phyloP scores from a whole-genome alignment of 495 filamentous ascomycete genomes.

The Lineolata rhizophorae region DNA sequence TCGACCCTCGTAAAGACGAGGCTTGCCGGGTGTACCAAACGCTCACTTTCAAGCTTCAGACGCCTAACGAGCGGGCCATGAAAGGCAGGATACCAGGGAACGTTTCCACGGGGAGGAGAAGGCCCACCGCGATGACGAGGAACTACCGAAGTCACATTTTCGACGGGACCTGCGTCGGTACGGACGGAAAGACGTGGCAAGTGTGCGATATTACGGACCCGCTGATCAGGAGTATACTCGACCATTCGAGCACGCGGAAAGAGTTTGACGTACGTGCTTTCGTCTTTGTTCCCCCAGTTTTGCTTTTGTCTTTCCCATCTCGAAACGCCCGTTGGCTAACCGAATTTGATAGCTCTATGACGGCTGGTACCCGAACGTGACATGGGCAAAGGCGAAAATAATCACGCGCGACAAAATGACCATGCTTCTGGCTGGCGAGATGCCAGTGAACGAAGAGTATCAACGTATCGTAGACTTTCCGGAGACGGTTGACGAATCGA shows the following conservation, averaged over 20 bases:
- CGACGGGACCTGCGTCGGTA: conserved; percentile 41
- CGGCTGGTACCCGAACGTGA: conserved; percentile 70
- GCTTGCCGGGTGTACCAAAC: conserved; percentile 69
- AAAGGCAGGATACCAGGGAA: background rate
- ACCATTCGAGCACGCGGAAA: conserved; percentile 20
- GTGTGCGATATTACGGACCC: conserved; percentile 80
- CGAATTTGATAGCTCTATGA: too few species aligned
- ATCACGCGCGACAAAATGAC: conserved; percentile 69
- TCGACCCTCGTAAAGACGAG: conserved; percentile 61
- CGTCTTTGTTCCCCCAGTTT: conserved; percentile 12
- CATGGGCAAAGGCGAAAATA: conserved; percentile 55
- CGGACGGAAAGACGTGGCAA: conserved; percentile 78
- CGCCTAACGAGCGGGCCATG: background rate
- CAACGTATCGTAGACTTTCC: conserved; percentile 21
- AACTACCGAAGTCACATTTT: conserved; percentile 42
- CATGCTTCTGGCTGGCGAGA: conserved; percentile 21
- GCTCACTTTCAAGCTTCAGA: conserved; percentile 43
- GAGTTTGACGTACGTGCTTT: conserved; percentile 24
- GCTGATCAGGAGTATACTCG: conserved; percentile 31
- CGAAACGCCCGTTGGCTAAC: conserved; percentile 12
- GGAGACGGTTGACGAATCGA: conserved; percentile 2
- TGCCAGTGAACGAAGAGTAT: conserved; percentile 29
- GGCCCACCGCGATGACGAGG: background rate
- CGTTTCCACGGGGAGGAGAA: background rate
- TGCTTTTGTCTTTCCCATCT: conserved; percentile 1